Base-by-base conservation (phyloP, 306 rosid species). In the Casuarina glauca region DNA sequence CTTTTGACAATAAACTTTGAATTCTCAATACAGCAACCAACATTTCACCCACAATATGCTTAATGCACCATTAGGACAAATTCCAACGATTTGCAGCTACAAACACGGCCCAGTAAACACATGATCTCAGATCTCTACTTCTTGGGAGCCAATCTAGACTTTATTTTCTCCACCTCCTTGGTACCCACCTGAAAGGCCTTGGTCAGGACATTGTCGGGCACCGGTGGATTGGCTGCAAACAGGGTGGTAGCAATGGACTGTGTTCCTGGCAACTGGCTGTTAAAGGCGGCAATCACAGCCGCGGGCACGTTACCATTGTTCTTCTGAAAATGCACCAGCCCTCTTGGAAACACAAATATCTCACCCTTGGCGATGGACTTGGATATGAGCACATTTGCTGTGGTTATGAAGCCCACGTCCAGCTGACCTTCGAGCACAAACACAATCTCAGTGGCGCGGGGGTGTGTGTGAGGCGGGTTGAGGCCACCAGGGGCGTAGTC, bases 401-500 rank as follows among this genome's bases (percentile, higher is more conserved):
- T 92, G 78, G 96, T 92, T 13, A 95, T 78, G 85, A 95, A 92
- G 0, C 97, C 96, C 2, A 95, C 98, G n/a, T 92, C 92, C 32
- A 95, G 64, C 72, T 62, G 73, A 0, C 97, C 98, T 50, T 89
- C 84, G 0, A 92, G 91, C 20, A 94, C 97, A 15, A 76, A 95
- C 39, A 91, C 93, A 0, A 95, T 69, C 82, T 94, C 98, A 0
- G 98, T 92, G 82, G 98, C 97, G 3, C 97, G 94, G 17, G 96
- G 97, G 86, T 95, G 98, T 0, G 96, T 89, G 97, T 95, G 98
- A 1, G 98, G 97, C 6, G 98, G 97, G 86, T 95, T 95, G 2
- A 88, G 78, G 46, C 98, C 98, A 10, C 97, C 92, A 0, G 95
- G 89, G 17, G 95, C 97, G 57, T 88, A 95, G 90, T 95, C 98